A percentile compares a stretch with the other conserved stretches of the same genome.
These are phyloP conservation scores for Mycena maculata DNA, from an alignment of 768 basidiomycete species.

Conservation along the genomic window DNA sequence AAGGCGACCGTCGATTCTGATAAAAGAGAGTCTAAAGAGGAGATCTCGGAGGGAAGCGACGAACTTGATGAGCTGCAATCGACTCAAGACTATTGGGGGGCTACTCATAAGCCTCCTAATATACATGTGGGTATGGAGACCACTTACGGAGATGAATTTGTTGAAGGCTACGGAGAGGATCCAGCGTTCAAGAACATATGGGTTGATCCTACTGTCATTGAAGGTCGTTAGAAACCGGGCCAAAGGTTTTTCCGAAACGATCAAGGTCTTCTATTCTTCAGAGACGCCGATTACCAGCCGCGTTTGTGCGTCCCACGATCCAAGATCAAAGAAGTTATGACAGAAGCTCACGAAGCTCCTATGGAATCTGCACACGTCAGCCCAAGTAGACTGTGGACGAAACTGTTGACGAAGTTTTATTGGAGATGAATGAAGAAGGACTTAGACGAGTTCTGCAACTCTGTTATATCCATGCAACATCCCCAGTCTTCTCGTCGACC, in stretches of 20 bases:
- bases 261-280: slow-evolving; percentile 29
- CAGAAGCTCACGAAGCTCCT: slow-evolving; percentile 15
- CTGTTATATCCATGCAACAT: too few relatives aligned
- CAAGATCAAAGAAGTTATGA: neutral
- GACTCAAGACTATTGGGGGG: neutral
- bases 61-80: neutral
- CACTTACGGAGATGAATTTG: neutral
- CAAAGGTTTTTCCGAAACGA: slow-evolving; percentile 25
- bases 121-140: neutral
- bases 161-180: neutral
- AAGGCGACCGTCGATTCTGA: neutral
- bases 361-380: slow-evolving; percentile 18
- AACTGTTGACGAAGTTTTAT: neutral
- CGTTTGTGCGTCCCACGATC: slow-evolving; percentile 28
- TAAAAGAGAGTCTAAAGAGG: neutral
- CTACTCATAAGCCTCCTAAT: neutral
- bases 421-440: neutral
- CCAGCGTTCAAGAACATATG: neutral
- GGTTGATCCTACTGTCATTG: neutral
- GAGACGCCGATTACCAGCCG: slow-evolving; percentile 28
- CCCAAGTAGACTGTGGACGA: neutral
- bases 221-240: slow-evolving; percentile 2
- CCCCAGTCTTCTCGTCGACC: too few relatives aligned
- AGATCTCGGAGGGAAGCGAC: neutral
- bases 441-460: neutral